These are phyloP conservation scores for Narthecium ossifragum DNA, from an alignment of 106 monocot genomes.

Conservation along the genomic window DNA sequence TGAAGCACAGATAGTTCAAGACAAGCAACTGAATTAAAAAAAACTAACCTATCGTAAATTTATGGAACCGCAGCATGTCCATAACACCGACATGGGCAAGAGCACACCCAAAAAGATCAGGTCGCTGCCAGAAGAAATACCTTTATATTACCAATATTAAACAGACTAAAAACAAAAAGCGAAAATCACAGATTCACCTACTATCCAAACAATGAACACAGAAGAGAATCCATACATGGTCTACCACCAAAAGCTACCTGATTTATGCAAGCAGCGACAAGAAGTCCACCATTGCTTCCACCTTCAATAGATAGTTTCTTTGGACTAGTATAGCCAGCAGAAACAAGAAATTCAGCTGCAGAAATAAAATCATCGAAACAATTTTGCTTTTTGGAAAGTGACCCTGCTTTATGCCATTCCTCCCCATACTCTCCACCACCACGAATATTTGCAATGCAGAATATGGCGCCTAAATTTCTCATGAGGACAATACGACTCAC, in stretches of 20 bases:
- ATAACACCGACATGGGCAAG: slow-evolving; percentile 97
- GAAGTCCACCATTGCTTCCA: slow-evolving; percentile 94
- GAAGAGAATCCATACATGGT: no score
- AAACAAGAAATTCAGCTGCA: slow-evolving; percentile 75
- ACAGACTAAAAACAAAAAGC: no score
- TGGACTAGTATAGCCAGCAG: slow-evolving; percentile 59
- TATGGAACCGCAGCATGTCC: slow-evolving; percentile 99
- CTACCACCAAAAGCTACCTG: slow-evolving; percentile 58
- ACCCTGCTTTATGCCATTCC: slow-evolving; percentile 91
- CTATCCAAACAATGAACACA: no score
- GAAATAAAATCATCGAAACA: slow-evolving; percentile 96
- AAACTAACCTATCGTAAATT: slow-evolving; percentile 76
- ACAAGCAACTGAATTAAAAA: no score
- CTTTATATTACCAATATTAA: no score
- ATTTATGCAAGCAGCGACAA: slow-evolving; percentile 91
- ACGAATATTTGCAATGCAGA: slow-evolving; percentile 86
- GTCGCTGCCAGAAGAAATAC: no score
- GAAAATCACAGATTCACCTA: no score
- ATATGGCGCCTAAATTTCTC: slow-evolving; percentile 60
- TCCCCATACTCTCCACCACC: slow-evolving; percentile 99
- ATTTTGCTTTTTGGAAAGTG: slow-evolving; percentile 87
- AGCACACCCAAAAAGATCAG: slow-evolving; percentile 96
- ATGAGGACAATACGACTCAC: slow-evolving; percentile 48
- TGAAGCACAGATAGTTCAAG: no score
- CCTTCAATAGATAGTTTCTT: slow-evolving; percentile 84